Percentiles rank a stretch among this genome's conserved stretches.
These are phyloP conservation scores for Chaetomium sp. DNA, from an alignment of 2,329 filamentous ascomycete species.

Conservation along the genomic window DNA sequence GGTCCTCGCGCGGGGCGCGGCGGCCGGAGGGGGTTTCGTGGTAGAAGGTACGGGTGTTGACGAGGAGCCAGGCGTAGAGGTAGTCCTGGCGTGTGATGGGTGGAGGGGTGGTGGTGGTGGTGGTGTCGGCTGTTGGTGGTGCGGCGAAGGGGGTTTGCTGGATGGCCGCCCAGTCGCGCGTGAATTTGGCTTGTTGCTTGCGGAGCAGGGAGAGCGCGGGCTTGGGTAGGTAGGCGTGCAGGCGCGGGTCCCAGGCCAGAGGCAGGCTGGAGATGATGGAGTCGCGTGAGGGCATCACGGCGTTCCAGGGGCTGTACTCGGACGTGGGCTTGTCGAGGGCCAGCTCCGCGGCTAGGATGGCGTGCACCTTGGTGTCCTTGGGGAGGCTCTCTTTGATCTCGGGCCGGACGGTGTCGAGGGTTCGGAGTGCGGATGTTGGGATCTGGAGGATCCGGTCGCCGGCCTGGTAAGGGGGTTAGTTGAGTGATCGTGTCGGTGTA, in stretches of 20 bases:
- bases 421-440: slow-evolving; percentile 64
- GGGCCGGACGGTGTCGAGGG: slow-evolving; percentile 59
- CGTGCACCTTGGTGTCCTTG: slow-evolving; percentile 64
- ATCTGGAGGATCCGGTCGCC: slow-evolving; percentile 64
- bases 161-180: slow-evolving; percentile 45
- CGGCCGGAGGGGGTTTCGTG: slow-evolving; percentile 50
- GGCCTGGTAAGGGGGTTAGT: slow-evolving; percentile 37
- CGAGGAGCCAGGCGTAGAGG: slow-evolving; percentile 59
- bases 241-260: slow-evolving; percentile 50
- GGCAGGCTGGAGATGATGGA: slow-evolving; percentile 58
- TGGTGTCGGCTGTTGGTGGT: neutral
- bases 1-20: slow-evolving; percentile 50
- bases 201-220: slow-evolving; percentile 50
- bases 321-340: slow-evolving; percentile 53
- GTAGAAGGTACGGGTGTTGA: slow-evolving; percentile 66
- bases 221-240: slow-evolving; percentile 52
- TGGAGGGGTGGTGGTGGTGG: neutral
- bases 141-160: slow-evolving; percentile 38
- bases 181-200: slow-evolving; percentile 53
- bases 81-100: slow-evolving; percentile 43
- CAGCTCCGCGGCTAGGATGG: slow-evolving; percentile 70
- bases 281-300: slow-evolving; percentile 63
- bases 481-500: neutral
- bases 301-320: slow-evolving; percentile 61
- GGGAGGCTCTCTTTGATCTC: slow-evolving; percentile 56